Conservation (phyloP, 2,329 filamentous ascomycete species). For the Apiospora pterosperma region DNA sequence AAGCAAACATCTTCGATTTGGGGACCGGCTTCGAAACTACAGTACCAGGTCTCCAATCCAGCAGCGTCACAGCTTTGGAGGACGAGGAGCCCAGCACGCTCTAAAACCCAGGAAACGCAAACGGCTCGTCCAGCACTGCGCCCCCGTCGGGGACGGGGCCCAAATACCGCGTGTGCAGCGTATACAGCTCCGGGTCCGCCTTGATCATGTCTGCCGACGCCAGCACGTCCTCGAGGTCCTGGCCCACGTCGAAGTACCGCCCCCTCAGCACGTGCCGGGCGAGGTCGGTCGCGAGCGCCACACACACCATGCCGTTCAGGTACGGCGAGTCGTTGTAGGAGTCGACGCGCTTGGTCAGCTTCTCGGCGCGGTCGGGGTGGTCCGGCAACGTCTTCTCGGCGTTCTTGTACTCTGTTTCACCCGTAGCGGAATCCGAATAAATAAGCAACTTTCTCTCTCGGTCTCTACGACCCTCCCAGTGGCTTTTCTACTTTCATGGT, state of each 20-base stretch:
- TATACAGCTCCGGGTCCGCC: slow-evolving; percentile 19
- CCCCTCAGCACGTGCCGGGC: slow-evolving; percentile 23
- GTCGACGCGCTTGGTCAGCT: slow-evolving; percentile 18
- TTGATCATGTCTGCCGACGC: slow-evolving; percentile 13
- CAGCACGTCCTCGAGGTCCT: slow-evolving; percentile 27
- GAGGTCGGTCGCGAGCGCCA: slow-evolving; percentile 25
- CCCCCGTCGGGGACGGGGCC: slow-evolving; percentile 12
- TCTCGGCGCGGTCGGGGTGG: slow-evolving; percentile 14
- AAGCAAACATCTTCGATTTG: too few relatives aligned
- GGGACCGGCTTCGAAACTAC: too few relatives aligned
- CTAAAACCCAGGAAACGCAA: slow-evolving; percentile 16
- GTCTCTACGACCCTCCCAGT: too few relatives aligned
- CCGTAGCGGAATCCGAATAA: background rate
- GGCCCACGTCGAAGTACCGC: slow-evolving; percentile 25
- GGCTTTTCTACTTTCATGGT: background rate
- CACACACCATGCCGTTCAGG: slow-evolving; percentile 29
- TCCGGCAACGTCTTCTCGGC: slow-evolving; percentile 14
- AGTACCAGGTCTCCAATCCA: too few relatives aligned
- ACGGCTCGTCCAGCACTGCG: background rate
- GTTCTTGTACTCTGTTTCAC: slow-evolving; percentile 14
- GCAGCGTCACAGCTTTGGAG: too few relatives aligned
- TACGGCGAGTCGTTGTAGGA: slow-evolving; percentile 28
- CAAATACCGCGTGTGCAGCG: slow-evolving; percentile 22
- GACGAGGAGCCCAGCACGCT: too few relatives aligned
- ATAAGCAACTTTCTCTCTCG: too few relatives aligned